Evolutionary conservation across 169 alveolate genomes (phyloP).

Genomic region (Plasmodium yoelii): DNA sequence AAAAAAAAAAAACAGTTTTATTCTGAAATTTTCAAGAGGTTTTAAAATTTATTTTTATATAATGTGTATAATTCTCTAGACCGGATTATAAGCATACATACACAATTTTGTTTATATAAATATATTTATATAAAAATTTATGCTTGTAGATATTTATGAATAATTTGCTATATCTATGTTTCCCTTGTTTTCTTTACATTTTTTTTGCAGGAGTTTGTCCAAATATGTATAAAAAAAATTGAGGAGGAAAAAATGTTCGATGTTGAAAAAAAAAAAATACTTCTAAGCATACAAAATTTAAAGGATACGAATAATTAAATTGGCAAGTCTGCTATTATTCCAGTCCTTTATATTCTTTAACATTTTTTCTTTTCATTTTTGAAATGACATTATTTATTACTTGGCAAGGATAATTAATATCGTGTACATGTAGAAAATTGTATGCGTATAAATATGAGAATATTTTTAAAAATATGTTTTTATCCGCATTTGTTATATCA

Average conservation of each 20-base stretch:
- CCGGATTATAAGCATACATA: no score
- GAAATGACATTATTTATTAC: background rate
- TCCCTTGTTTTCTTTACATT: background rate
- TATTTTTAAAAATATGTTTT: background rate
- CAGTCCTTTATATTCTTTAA: background rate
- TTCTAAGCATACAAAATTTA: slow-evolving; percentile 51
- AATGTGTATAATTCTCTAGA: no score
- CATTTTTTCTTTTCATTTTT: background rate
- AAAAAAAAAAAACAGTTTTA: no score
- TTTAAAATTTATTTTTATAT: no score
- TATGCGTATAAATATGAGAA: background rate
- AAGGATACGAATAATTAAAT: slow-evolving; percentile 25
- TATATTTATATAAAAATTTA: no score
- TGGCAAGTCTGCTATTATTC: no score
- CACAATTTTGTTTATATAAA: no score
- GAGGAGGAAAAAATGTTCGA: slow-evolving; percentile 68
- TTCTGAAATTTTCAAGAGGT: no score
- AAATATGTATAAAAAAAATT: slow-evolving; percentile 56
- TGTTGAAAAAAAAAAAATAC: slow-evolving; percentile 58
- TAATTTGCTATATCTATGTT: no score
- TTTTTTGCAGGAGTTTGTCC: slow-evolving; percentile 55
- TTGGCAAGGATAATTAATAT: background rate
- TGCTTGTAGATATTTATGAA: no score
- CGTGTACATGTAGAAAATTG: background rate
- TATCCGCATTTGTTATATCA: background rate